Base-by-base conservation (phyloP, 768 basidiomycete genomes). In the Phanerochaete carnosa region DNA sequence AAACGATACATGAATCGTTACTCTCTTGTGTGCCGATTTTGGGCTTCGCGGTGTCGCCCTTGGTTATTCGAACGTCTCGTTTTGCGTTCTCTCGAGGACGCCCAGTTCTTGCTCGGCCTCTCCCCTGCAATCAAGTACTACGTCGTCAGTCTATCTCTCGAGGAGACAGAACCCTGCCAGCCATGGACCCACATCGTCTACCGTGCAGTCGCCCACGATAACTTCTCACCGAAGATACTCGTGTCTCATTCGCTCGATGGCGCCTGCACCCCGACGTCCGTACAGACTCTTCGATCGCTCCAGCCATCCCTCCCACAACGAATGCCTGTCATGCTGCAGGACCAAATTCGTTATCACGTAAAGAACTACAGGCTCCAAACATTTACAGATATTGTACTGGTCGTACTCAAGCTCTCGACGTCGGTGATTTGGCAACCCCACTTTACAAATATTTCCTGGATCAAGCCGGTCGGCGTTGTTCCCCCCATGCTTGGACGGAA, bases 101-200 rank as follows among this genome's bases (percentile, higher is more conserved):
- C 28, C 33, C 8, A 55, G n/a, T 23, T 26, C 11, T 9, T 43
- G 16, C 35, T 43, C 35, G 16, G 54, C 35, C 22, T 52, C 29
- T 23, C 51, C 7, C 29, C 11, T 19, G n/a, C 2, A 16, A 19
- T 30, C 11, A 30, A 8, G n/a, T 9, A 32, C 7, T n/a, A 52
- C 51, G 32, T 52, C 51, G 23, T 22, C 30, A 32, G 33, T 37
- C 54, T 55, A 9, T 7, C 28, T 23, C 15, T 55, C 13, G 54
- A 55, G 28, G 35, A 43, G 35, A 55, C 54, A n/a, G 54, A 39
- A 35, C 37, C 54, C 13, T 43, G 54, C 54, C 12, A 8, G n/a
- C 54, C 54, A 4, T 55, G 54, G 54, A 55, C n/a, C 16, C 54
- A 55, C 54, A 11, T 55, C 11, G 23, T 55, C 23, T 39, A 55